Evolutionary conservation across 805 yeast genomes (phyloP), one percentile per base, ranked within the genome.

Genomic region (Maudiozyma bulderi): DNA sequence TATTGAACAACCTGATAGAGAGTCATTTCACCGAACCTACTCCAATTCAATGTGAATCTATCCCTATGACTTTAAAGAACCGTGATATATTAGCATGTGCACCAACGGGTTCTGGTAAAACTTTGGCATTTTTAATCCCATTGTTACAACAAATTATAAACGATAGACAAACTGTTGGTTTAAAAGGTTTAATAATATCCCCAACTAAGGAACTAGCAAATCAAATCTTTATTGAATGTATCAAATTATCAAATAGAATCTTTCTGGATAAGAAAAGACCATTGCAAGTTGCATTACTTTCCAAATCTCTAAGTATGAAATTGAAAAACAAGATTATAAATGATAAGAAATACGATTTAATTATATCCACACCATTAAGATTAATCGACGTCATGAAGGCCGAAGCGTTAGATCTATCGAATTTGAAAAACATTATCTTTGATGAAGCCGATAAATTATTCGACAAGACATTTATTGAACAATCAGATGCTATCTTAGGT

Each of bases 51-150:
- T 78, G 88, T 52, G 97, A 93, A 65, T 80, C 89, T 1, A 81
- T 93, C 40, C 97, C 99, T 2, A 71, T 80, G 8, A 68, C 86
- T 11, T 68, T 88, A 47, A 73, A 78, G 47, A 75, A 73, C 31
- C 77, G 95, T 51, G 97, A 91, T 62, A 64, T 93, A 34, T 72
- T 93, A 41, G 95, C 95, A 1, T 87, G 96, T 73, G 97, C 98
- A 0, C 98, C 98, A 44, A 93, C 99, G 0, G 99, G 99, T 57
- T 88, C 97, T 5, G 99, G 99, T 73, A 93, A 93, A 64, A 93
- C 99, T 0, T 72, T 93, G 45, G 95, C 97, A 32, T 93, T 85
- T 62, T 70, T 86, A 49, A 78, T 89, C 14, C 99, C 99, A 4
- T 58, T 91, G 57, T 67, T 93, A 20, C 69, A 69, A 50, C 57